A percentile compares a stretch with the other conserved stretches of the same genome.
Conservation (phyloP, 2,329 filamentous ascomycete genomes). For the Ilyonectria destructans region DNA sequence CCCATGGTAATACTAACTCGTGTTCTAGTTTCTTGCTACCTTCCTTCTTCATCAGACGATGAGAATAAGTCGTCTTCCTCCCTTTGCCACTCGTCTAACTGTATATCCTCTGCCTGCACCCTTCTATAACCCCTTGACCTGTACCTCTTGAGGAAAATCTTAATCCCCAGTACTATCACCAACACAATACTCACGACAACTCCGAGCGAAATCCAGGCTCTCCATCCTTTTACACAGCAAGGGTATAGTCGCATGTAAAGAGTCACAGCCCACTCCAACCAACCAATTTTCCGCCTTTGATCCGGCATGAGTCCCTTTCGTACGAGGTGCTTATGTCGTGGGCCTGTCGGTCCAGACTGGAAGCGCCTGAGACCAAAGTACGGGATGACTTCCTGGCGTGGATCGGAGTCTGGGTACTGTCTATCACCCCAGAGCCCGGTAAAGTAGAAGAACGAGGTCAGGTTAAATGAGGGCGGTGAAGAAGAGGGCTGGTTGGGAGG, state of each 20-base stretch:
- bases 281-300: slow-evolving; percentile 39
- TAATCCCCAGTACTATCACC: slow-evolving; percentile 28
- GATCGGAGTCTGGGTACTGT: slow-evolving; percentile 50
- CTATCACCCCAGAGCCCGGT: slow-evolving; percentile 55
- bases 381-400: slow-evolving; percentile 52
- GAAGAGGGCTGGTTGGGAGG: slow-evolving; percentile 31
- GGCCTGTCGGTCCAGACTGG: slow-evolving; percentile 53
- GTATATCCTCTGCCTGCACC: slow-evolving; percentile 45
- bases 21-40: neutral
- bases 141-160: slow-evolving; percentile 27
- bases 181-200: slow-evolving; percentile 35
- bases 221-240: slow-evolving; percentile 55
- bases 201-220: slow-evolving; percentile 48
- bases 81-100: slow-evolving; percentile 56
- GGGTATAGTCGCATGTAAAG: slow-evolving; percentile 53
- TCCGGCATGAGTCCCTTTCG: slow-evolving; percentile 53
- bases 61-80: slow-evolving; percentile 42
- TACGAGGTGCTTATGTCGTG: slow-evolving; percentile 52
- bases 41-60: slow-evolving; percentile 38
- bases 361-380: slow-evolving; percentile 54
- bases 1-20: too few species aligned
- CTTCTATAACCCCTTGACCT: slow-evolving; percentile 41
- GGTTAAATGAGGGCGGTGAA: slow-evolving; percentile 40
- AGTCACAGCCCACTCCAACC: slow-evolving; percentile 49
- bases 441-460: slow-evolving; percentile 56